A percentile compares a stretch with the other conserved stretches of the same genome.
These are phyloP conservation scores for Polytrichum commune DNA, from an alignment of 225 moss, liverwort and hornwort species.

Conservation along the genomic window DNA sequence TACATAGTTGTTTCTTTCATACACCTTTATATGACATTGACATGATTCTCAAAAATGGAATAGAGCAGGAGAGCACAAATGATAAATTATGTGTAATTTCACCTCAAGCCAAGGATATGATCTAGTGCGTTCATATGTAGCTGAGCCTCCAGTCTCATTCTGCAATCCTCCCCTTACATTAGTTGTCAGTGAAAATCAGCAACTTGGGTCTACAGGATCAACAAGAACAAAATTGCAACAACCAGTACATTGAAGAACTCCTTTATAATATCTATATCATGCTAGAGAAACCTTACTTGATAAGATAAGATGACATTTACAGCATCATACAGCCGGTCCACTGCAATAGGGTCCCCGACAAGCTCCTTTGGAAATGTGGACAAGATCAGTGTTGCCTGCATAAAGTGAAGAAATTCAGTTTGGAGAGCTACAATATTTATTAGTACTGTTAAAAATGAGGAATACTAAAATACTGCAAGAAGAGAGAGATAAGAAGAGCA, in stretches of 20 bases:
- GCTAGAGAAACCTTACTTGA: constrained; percentile 56
- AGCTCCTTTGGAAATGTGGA: constrained; percentile 60
- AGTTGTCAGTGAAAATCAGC: not conserved
- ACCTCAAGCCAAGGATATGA: constrained; percentile 99
- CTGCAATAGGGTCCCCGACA: constrained; percentile 63
- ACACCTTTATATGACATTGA: no score
- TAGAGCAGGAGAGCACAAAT: no score
- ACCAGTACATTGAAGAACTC: no score
- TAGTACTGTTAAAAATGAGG: no score
- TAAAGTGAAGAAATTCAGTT: no score
- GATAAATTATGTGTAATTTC: not conserved
- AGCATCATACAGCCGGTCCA: constrained; percentile 74
- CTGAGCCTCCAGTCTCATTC: constrained; percentile 83
- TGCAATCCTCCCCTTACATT: constrained; percentile 15
- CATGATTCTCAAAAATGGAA: no score
- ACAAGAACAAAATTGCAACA: no score
- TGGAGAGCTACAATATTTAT: no score
- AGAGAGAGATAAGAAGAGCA: no score
- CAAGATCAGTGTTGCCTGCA: constrained; percentile 74
- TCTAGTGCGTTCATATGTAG: constrained; percentile 78
- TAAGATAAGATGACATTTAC: constrained; percentile 84
- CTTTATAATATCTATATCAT: not conserved
- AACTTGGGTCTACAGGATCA: no score
- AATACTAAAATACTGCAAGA: no score
- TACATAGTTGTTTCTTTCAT: no score